Evolutionary conservation across 2,329 filamentous ascomycete genomes (phyloP).

Genomic region (Colletotrichum liaoningense): DNA sequence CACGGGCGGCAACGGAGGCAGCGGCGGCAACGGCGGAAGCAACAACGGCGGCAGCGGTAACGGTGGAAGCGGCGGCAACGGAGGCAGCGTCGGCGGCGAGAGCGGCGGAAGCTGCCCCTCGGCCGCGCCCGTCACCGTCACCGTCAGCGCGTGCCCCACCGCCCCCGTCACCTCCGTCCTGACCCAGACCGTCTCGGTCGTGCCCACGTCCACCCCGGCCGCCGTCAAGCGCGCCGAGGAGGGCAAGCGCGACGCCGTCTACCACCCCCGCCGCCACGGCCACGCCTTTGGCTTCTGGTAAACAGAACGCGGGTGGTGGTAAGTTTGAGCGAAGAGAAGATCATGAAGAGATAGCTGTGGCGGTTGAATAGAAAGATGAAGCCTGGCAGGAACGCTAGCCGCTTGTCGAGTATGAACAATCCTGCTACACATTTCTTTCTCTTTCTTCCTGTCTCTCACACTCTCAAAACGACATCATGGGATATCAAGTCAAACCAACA

Average conservation of each 20-base stretch:
- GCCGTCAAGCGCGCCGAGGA: slow-evolving; percentile 16
- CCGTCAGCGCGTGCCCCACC: background rate
- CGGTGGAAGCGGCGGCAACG: slow-evolving; percentile 4
- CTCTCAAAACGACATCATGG: background rate
- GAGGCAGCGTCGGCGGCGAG: slow-evolving; percentile 13
- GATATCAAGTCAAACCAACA: slow-evolving; percentile 12
- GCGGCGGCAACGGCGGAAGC: background rate
- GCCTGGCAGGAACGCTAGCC: background rate
- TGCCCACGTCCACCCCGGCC: slow-evolving; percentile 6
- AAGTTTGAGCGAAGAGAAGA: background rate
- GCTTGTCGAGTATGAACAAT: background rate
- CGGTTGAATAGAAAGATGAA: background rate
- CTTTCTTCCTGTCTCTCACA: background rate
- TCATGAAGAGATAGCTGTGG: background rate
- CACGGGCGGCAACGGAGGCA: background rate
- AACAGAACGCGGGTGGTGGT: background rate
- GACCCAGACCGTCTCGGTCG: slow-evolving; percentile 35
- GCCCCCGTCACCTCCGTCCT: slow-evolving; percentile 28
- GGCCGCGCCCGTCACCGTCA: slow-evolving; percentile 32
- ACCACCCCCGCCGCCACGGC: slow-evolving; percentile 20
- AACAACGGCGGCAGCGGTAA: background rate
- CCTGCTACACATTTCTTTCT: background rate
- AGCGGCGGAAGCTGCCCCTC: slow-evolving; percentile 18
- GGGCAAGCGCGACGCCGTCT: background rate
- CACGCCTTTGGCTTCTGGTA: slow-evolving; percentile 21